Conservation (phyloP, 78 protist genomes). For the Blattamonas nauphoetae region DNA sequence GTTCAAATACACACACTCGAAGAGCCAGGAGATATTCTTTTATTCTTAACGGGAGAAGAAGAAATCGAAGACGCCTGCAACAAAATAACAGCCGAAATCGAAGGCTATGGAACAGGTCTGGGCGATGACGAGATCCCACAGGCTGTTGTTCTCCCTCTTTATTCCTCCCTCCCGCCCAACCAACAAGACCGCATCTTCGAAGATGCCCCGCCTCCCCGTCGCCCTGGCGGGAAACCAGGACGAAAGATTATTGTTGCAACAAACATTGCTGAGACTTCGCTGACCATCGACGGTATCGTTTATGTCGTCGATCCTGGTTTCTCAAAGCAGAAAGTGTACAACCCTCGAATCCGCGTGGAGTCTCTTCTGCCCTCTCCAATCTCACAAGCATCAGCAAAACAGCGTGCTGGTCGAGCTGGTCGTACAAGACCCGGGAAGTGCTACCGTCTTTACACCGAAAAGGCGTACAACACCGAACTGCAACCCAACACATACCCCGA, state of each 20-base stretch:
- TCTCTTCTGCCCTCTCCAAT: slow-evolving; percentile 90
- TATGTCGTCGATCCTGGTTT: slow-evolving; percentile 99
- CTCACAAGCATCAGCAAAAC: slow-evolving; percentile 92
- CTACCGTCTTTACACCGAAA: slow-evolving; percentile 79
- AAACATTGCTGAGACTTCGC: slow-evolving; percentile 98
- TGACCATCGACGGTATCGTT: slow-evolving; percentile 99
- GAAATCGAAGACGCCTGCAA: slow-evolving; percentile 54
- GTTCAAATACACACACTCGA: slow-evolving; percentile 71
- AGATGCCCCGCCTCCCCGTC: slow-evolving; percentile 30
- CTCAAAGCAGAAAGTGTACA: slow-evolving; percentile 88
- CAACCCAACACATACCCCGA: slow-evolving; percentile 89
- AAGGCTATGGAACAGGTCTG: slow-evolving; percentile 18
- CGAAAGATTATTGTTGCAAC: slow-evolving; percentile 90
- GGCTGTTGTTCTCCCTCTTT: slow-evolving; percentile 68
- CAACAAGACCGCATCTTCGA: slow-evolving; percentile 79
- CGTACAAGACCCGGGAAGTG: slow-evolving; percentile 95
- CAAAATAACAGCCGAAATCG: slow-evolving; percentile 55
- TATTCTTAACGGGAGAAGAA: slow-evolving; percentile 92
- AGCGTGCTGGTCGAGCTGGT: slow-evolving; percentile 99
- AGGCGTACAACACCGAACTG: slow-evolving; percentile 63
- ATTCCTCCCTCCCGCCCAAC: slow-evolving; percentile 85
- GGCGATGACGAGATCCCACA: slow-evolving; percentile 3
- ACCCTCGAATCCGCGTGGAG: slow-evolving; percentile 94
- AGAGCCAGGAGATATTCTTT: slow-evolving; percentile 83
- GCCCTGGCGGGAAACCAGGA: slow-evolving; percentile 46